Percentiles rank a stretch among this genome's conserved stretches.
These are phyloP conservation scores for Paraphoma chrysanthemicola DNA, from an alignment of 2,329 filamentous ascomycete species.

Conservation along the genomic window DNA sequence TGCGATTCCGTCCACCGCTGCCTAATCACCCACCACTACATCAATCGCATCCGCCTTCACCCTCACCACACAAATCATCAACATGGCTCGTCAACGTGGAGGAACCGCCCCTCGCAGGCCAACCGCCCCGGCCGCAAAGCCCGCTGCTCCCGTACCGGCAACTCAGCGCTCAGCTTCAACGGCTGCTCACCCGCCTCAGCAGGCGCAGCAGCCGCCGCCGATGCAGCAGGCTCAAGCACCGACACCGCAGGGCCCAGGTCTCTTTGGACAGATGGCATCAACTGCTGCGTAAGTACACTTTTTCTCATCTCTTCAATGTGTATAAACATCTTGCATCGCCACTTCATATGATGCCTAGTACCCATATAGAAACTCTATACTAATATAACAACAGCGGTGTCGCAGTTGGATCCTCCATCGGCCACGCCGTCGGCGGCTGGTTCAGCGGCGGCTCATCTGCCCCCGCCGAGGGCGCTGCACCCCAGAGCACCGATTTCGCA, in stretches of 20 bases:
- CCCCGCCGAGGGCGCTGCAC: constrained; percentile 54
- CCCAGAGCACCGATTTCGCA: constrained; percentile 43
- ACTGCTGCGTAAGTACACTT: constrained; percentile 84
- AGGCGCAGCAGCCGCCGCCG: constrained; percentile 51
- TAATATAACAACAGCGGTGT: constrained; percentile 74
- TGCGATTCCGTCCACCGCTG: constrained; percentile 5
- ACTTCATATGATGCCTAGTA: background rate
- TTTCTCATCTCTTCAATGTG: background rate
- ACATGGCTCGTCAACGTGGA: constrained; percentile 60
- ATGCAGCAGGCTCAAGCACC: constrained; percentile 52
- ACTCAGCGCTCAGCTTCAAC: background rate
- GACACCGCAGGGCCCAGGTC: constrained; percentile 73
- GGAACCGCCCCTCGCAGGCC: constrained; percentile 54
- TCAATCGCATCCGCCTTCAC: constrained; percentile 3
- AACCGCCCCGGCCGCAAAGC: constrained; percentile 49
- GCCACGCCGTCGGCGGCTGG: constrained; percentile 89
- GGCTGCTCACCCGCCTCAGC: constrained; percentile 46
- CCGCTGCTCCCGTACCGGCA: constrained; percentile 45
- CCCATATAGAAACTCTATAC: background rate
- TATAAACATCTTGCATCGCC: background rate
- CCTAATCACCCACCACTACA: constrained; percentile 5
- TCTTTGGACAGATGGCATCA: constrained; percentile 96
- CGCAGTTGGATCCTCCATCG: constrained; percentile 92
- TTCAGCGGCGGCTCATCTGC: constrained; percentile 75
- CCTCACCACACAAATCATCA: constrained; percentile 19